Percentiles rank a stretch among this genome's conserved stretches.
These are phyloP conservation scores for Volvox carteri DNA, from an alignment of 163 green algal species.

Conservation along the genomic window DNA sequence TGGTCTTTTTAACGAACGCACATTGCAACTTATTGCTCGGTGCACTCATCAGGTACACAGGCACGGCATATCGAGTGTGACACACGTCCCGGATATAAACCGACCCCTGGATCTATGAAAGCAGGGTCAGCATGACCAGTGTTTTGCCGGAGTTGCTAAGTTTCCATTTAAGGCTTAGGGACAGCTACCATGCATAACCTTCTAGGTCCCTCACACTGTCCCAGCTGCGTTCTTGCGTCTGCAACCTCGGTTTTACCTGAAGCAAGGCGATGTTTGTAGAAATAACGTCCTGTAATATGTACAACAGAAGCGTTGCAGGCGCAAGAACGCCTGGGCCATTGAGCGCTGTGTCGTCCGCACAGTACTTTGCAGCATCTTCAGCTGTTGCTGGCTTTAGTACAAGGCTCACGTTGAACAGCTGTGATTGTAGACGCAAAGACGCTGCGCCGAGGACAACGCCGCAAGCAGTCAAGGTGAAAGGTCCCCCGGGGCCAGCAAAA, in stretches of 20 bases:
- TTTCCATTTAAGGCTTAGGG: neutral
- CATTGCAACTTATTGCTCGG: too few relatives aligned
- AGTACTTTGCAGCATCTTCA: slow-evolving; percentile 15
- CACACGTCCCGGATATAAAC: too few relatives aligned
- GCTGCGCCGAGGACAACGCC: neutral
- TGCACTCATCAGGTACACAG: too few relatives aligned
- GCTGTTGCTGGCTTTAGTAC: neutral
- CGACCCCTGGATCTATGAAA: too few relatives aligned
- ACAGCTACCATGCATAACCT: neutral
- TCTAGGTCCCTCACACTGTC: too few relatives aligned
- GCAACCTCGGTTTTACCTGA: neutral
- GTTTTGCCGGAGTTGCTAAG: too few relatives aligned
- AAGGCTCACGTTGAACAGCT: slow-evolving; percentile 7
- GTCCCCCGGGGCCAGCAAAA: too few relatives aligned
- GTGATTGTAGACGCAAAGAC: neutral
- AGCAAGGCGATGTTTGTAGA: neutral
- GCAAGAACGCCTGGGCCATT: slow-evolving; percentile 24
- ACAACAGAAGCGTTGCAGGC: slow-evolving; percentile 13
- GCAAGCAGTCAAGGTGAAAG: neutral
- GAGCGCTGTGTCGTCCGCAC: neutral
- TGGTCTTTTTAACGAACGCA: too few relatives aligned
- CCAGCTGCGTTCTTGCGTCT: too few relatives aligned
- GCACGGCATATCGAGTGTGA: neutral
- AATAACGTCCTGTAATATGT: slow-evolving; percentile 17
- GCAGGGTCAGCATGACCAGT: too few relatives aligned